Conservation (phyloP, 78 protist species). For the Trichosphaerium sp. region DNA sequence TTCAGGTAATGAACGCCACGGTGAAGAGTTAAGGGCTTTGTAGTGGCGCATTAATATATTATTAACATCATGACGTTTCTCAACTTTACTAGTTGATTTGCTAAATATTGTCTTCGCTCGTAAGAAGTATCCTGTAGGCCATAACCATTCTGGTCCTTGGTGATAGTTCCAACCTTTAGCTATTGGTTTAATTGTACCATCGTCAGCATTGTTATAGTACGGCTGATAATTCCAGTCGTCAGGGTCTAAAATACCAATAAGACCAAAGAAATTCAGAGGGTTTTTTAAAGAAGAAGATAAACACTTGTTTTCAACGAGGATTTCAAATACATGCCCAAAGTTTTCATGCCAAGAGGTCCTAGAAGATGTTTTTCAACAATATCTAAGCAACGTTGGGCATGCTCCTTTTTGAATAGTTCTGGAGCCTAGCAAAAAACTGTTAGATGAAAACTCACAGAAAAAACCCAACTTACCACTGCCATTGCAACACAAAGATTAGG, state of each 20-base stretch:
- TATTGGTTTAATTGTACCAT: constrained; percentile 40
- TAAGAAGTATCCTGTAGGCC: constrained; percentile 50
- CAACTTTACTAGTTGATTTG: background rate
- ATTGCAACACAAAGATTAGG: constrained; percentile 80
- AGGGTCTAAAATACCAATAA: too few relatives aligned
- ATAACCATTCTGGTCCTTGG: constrained; percentile 74
- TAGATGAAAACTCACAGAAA: background rate
- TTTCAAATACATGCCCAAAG: too few relatives aligned
- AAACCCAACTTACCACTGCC: constrained; percentile 25
- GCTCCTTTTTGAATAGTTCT: constrained; percentile 24
- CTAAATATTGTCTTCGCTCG: constrained; percentile 20
- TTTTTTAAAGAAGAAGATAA: too few relatives aligned
- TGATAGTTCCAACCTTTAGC: constrained; percentile 84
- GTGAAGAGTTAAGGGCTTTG: background rate
- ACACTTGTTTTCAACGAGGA: too few relatives aligned
- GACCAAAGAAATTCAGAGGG: too few relatives aligned
- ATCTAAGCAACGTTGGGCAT: constrained; percentile 15
- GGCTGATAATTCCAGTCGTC: constrained; percentile 62
- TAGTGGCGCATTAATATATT: background rate
- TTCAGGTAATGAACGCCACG: constrained; percentile 69
- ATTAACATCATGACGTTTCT: background rate
- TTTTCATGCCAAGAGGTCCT: constrained; percentile 69
- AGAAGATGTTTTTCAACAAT: background rate
- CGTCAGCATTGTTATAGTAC: constrained; percentile 62
- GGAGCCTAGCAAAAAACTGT: too few relatives aligned